phyloP scores from a whole-genome alignment of 1,284 basidiomycete species.

The Cryptococcus jaspeensis region DNA sequence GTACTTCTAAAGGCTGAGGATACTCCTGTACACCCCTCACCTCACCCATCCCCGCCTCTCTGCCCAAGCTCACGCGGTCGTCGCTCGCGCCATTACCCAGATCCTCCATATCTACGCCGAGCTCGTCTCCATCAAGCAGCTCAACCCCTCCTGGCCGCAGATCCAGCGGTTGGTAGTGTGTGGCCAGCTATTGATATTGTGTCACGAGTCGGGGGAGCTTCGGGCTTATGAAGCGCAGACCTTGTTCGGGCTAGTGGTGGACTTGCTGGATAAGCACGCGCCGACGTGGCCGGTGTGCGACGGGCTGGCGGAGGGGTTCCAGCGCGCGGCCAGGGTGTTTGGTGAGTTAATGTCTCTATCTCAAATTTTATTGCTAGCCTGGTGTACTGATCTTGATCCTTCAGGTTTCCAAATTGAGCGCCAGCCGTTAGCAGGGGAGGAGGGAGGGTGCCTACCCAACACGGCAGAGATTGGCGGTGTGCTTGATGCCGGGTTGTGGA shows the following conservation, averaged over 20 bases:
- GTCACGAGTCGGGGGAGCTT: constrained; percentile 20
- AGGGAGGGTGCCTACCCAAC: neutral
- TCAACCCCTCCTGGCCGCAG: constrained; percentile 26
- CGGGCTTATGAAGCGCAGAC: constrained; percentile 14
- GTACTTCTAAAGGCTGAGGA: constrained; percentile 16
- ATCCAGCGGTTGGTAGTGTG: constrained; percentile 20
- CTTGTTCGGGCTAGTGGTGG: constrained; percentile 18
- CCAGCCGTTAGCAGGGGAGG: too few species aligned
- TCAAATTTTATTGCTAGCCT: neutral
- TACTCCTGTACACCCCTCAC: constrained; percentile 22
- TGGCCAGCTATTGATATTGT: constrained; percentile 24
- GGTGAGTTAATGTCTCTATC: constrained; percentile 2
- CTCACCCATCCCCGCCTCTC: constrained; percentile 13
- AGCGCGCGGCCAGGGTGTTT: constrained; percentile 8
- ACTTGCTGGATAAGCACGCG: constrained; percentile 15
- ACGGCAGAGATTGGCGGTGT: too few species aligned
- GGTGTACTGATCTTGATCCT: neutral
- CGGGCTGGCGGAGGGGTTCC: constrained; percentile 13
- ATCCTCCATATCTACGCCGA: constrained; percentile 23
- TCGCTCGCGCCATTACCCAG: constrained; percentile 17
- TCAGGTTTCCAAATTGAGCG: too few species aligned
- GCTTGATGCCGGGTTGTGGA: neutral
- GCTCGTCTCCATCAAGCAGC: constrained; percentile 14
- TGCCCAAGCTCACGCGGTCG: constrained; percentile 11
- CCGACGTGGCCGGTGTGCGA: constrained; percentile 14